Evolutionary conservation across 2,329 filamentous ascomycete species (phyloP).

Genomic region (Cryoendolithus antarcticus): DNA sequence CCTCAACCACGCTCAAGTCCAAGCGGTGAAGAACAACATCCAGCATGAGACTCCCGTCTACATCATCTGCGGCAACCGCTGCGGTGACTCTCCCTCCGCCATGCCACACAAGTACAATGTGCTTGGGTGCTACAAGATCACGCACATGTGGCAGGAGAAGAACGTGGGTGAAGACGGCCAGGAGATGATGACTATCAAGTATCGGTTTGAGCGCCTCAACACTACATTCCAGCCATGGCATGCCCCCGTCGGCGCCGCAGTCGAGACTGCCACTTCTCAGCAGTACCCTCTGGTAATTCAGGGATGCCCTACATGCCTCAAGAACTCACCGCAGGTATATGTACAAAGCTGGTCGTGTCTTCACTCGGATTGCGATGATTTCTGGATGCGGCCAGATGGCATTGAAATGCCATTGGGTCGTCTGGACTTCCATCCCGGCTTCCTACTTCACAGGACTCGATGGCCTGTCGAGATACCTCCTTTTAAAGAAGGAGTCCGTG

Average conservation of each 20-base stretch:
- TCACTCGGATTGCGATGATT: constrained; percentile 36
- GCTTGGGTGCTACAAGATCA: constrained; percentile 55
- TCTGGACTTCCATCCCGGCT: constrained; percentile 43
- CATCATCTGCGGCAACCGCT: constrained; percentile 37
- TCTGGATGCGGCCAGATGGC: constrained; percentile 39
- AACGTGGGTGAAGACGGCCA: constrained; percentile 11
- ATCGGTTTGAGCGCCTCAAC: constrained; percentile 55
- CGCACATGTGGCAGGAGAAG: constrained; percentile 56
- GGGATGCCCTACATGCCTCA: constrained; percentile 15
- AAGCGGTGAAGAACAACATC: constrained; percentile 36
- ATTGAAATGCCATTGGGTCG: constrained; percentile 14
- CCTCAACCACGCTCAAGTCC: constrained; percentile 24
- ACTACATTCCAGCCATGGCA: constrained; percentile 5
- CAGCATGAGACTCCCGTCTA: constrained; percentile 39
- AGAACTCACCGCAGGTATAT: constrained; percentile 27
- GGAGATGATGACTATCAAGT: constrained; percentile 35
- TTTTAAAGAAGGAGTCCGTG: constrained; percentile 28
- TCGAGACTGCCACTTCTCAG: too few relatives aligned
- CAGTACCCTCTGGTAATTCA: too few relatives aligned
- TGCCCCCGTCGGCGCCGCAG: too few relatives aligned
- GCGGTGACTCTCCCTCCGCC: constrained; percentile 35
- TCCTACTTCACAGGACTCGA: constrained; percentile 41
- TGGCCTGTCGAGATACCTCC: constrained; percentile 30
- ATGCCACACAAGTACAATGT: constrained; percentile 50
- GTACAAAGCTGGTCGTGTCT: constrained; percentile 48